A percentile compares a stretch with the other conserved stretches of the same genome.
Conservation (phyloP, 345 rosid species). For the Punica granatum region DNA sequence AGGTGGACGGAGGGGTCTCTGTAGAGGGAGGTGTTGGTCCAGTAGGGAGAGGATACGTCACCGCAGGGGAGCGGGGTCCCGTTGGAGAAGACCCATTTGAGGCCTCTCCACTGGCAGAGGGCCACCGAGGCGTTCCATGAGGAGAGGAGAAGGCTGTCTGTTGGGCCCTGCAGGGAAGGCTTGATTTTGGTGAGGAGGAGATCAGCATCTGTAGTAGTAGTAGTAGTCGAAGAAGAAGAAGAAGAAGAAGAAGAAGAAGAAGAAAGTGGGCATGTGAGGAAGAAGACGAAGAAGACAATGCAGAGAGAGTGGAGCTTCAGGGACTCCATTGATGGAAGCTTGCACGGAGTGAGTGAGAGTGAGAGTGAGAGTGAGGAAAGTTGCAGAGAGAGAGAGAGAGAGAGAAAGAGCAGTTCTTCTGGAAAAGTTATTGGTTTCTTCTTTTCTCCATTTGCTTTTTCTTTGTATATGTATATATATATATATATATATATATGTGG, state of each 20-base stretch:
- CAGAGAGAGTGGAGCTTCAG: slow-evolving; percentile 28
- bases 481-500: background rate
- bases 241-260: slow-evolving; percentile 6
- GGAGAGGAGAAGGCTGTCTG: slow-evolving; percentile 72
- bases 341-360: slow-evolving; percentile 6
- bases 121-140: slow-evolving; percentile 92
- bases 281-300: slow-evolving; percentile 25
- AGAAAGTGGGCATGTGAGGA: slow-evolving; percentile 4
- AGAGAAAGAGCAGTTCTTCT: slow-evolving; percentile 20
- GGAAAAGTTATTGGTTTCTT: slow-evolving; percentile 8
- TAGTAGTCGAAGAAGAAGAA: slow-evolving; percentile 21
- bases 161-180: slow-evolving; percentile 67
- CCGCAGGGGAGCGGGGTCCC: slow-evolving; percentile 53
- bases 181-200: slow-evolving; percentile 69
- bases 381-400: background rate
- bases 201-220: slow-evolving; percentile 57
- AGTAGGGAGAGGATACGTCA: slow-evolving; percentile 55
- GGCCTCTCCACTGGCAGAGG: slow-evolving; percentile 94
- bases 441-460: background rate
- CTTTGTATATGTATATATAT: background rate
- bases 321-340: slow-evolving; percentile 42
- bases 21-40: slow-evolving; percentile 60
- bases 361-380: slow-evolving; percentile 8
- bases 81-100: slow-evolving; percentile 78
- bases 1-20: slow-evolving; percentile 74